Base-by-base conservation (phyloP, 192 early-diverging fungal genomes). In the Lunasporangiospora selenospora region DNA sequence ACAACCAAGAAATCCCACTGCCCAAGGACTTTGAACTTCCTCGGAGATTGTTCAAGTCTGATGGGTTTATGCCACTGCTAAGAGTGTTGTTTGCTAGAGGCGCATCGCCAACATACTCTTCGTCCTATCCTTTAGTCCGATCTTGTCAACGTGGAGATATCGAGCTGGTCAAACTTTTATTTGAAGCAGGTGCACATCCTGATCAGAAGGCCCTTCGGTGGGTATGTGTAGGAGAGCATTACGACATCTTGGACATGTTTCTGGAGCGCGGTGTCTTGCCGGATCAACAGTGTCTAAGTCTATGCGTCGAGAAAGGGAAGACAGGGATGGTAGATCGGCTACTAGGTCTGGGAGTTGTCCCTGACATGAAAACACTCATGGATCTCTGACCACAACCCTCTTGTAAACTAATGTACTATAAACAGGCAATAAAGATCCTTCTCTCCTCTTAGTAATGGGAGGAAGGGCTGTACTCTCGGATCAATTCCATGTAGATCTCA, bases 281-380 rank as follows among this genome's bases (percentile, higher is more conserved):
- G n/a, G 69, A 73, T 24, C 48, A 43, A 3, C 43, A 50, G 13
- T 73, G 69, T 9, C 43, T 73, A 29, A 54, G 54, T 2, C 53
- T 45, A 61, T 73, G 69, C 47, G 69, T 73, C 18, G 69, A 73
- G 43, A 62, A 63, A 24, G 60, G 60, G 23, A 73, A 63, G 60
- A 46, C 54, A 1, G 58, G 16, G 37, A 73, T 73, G 69, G 37
- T 63, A 34, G 69, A 73, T 32, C 53, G 61, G n/a, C 60, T 73
- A 7, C 41, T 73, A 21, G 58, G 46, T 40, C 26, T 73, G 34
- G 69, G 69, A 3, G 69, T 73, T 7, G 60, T 73, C 4, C 69
- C 69, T 8, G 55, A 73, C 36, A 41, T 73, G 12, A 73, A 73
- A 49, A 73, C 69, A 2, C 48, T 73, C 3, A 45, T 73, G 27